A percentile compares a stretch with the other conserved stretches of the same genome.
Conservation (phyloP, 208 protist species). For the Endotrypanum monterogeii region DNA sequence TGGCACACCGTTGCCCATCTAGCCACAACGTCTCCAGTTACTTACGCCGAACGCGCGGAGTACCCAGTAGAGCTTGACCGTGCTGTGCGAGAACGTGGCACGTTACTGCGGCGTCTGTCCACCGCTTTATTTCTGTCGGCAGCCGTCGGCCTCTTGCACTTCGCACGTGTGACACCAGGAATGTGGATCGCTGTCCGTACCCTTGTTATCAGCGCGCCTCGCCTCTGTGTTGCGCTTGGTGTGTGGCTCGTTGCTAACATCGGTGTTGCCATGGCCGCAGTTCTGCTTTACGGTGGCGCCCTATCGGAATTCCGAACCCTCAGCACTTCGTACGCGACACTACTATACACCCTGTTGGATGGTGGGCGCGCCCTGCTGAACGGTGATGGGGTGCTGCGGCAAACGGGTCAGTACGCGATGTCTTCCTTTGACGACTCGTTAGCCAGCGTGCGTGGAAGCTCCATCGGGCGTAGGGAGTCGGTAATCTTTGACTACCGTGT, state of each 20-base stretch:
- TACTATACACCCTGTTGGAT: constrained; percentile 12
- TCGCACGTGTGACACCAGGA: constrained; percentile 15
- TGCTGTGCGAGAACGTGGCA: constrained; percentile 4
- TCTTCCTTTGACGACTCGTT: constrained; percentile 17
- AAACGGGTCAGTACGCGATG: constrained; percentile 12
- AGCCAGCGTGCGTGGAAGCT: constrained; percentile 12
- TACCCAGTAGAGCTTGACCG: constrained; percentile 13
- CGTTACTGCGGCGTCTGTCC: constrained; percentile 19
- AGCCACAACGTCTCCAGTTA: background rate
- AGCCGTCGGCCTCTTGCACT: constrained; percentile 10
- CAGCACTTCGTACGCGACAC: constrained; percentile 10
- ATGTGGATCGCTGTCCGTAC: constrained; percentile 17
- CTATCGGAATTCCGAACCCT: constrained; percentile 23
- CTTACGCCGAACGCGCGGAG: constrained; percentile 1
- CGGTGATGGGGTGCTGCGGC: background rate
- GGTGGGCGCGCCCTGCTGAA: constrained; percentile 19
- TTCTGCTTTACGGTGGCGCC: constrained; percentile 18
- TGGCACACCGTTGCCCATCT: constrained; percentile 9
- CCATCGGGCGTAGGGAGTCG: constrained; percentile 12
- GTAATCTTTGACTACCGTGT: constrained; percentile 13
- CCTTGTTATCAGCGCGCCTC: constrained; percentile 3
- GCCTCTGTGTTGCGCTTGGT: constrained; percentile 4
- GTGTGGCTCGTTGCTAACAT: constrained; percentile 16
- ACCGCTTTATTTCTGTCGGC: constrained; percentile 12
- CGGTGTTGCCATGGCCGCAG: constrained; percentile 13